These are phyloP conservation scores for Auricularia sp. DNA, from an alignment of 768 basidiomycete genomes.

Conservation along the genomic window DNA sequence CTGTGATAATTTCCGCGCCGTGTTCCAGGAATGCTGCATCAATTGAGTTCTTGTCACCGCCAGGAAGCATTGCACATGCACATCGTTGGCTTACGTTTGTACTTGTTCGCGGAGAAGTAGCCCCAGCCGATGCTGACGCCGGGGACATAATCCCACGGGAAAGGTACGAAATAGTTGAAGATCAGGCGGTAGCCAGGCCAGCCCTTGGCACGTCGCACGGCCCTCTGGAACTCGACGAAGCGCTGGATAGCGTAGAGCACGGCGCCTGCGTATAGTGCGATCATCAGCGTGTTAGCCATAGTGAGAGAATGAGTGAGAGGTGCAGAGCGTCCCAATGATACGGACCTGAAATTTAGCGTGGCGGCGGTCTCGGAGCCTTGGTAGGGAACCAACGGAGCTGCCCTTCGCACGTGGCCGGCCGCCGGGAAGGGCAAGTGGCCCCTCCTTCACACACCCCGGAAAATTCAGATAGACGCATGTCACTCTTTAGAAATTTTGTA, in stretches of 20 bases:
- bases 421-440: no score
- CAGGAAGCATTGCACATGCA: no score
- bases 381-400: no score
- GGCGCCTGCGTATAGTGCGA: background rate
- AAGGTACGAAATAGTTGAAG: background rate
- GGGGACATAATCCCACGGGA: background rate
- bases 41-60: no score
- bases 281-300: background rate
- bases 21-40: background rate
- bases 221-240: background rate
- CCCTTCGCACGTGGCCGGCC: no score
- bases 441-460: no score
- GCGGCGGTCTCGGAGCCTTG: no score
- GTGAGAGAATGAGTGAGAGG: background rate
- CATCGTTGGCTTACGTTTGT: background rate
- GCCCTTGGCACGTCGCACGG: background rate
- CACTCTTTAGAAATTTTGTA: no score
- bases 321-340: no score
- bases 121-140: background rate
- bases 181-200: background rate
- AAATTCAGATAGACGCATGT: no score
- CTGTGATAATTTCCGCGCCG: background rate
- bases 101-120: background rate
- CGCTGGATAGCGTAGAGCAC: background rate
- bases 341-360: no score